phyloP scores from a whole-genome alignment of 2,329 filamentous ascomycete species.

The Nigrospora osmanthi region DNA sequence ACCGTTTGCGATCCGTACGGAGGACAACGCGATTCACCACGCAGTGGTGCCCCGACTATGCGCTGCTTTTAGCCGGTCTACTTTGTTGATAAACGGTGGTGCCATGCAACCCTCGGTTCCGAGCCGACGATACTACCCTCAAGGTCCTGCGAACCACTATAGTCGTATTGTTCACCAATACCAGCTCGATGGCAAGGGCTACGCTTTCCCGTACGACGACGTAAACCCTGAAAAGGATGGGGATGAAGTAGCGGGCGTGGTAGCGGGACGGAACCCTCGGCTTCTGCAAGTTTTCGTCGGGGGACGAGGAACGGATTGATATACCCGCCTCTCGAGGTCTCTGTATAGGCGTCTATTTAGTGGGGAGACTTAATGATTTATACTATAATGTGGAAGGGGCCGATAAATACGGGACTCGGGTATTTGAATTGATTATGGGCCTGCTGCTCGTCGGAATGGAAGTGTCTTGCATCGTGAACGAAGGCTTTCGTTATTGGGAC shows the following conservation, averaged over 20 bases:
- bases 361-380: too few species aligned
- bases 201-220: conserved; percentile 63
- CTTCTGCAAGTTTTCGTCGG: not conserved
- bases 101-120: conserved; percentile 32
- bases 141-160: conserved; percentile 45
- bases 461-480: too few species aligned
- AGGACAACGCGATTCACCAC: conserved; percentile 30
- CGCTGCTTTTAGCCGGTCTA: conserved; percentile 38
- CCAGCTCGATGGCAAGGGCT: conserved; percentile 52
- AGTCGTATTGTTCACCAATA: conserved; percentile 50
- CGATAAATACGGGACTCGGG: too few species aligned
- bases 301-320: not conserved
- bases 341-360: too few species aligned
- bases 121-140: conserved; percentile 32
- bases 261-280: conserved; percentile 34
- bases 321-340: too few species aligned
- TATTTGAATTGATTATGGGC: too few species aligned
- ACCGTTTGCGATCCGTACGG: conserved; percentile 28
- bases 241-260: conserved; percentile 44
- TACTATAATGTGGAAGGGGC: too few species aligned
- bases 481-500: too few species aligned
- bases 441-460: too few species aligned
- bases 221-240: conserved; percentile 44
- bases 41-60: conserved; percentile 39
- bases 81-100: conserved; percentile 37